Percentiles rank a stretch among this genome's conserved stretches.
phyloP scores from a whole-genome alignment of 1,284 basidiomycete species.

The Pseudozyma tsukubaensis region DNA sequence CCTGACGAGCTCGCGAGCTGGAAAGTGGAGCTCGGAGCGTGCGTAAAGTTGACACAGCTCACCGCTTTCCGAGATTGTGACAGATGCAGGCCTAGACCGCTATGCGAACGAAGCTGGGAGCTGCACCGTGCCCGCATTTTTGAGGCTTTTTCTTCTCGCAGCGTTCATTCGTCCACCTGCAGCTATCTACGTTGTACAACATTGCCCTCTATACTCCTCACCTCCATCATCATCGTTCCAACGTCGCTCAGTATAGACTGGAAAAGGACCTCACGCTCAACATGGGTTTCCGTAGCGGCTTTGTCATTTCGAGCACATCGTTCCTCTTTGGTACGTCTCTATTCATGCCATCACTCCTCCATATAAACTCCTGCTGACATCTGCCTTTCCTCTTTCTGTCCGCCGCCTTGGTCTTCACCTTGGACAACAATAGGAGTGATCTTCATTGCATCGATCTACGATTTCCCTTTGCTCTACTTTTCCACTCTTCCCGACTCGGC shows the following conservation, averaged over 20 bases:
- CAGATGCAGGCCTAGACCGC: not conserved
- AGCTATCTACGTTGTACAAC: not conserved
- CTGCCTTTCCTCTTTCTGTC: not conserved
- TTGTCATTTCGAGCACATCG: constrained; percentile 60
- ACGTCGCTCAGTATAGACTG: not conserved
- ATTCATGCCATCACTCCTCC: not conserved
- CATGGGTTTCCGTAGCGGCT: constrained; percentile 68
- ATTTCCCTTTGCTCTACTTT: constrained; percentile 65
- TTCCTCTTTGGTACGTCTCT: constrained; percentile 59
- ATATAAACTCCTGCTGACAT: not conserved
- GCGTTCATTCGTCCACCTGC: not conserved
- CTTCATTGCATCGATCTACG: constrained; percentile 64
- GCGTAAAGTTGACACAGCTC: too few species aligned
- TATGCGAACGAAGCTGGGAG: not conserved
- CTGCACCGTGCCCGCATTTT: not conserved
- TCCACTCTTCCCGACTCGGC: constrained; percentile 16
- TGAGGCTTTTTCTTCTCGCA: not conserved
- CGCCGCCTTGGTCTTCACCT: not conserved
- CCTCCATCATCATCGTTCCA: not conserved
- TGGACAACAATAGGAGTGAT: constrained; percentile 46
- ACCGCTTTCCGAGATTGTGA: too few species aligned
- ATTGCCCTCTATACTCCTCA: not conserved
- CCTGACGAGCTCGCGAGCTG: too few species aligned
- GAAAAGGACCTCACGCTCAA: constrained; percentile 11
- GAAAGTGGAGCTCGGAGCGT: too few species aligned